phyloP scores from a whole-genome alignment of 805 yeast genomes.

The Zygoascus biomembranicola region DNA sequence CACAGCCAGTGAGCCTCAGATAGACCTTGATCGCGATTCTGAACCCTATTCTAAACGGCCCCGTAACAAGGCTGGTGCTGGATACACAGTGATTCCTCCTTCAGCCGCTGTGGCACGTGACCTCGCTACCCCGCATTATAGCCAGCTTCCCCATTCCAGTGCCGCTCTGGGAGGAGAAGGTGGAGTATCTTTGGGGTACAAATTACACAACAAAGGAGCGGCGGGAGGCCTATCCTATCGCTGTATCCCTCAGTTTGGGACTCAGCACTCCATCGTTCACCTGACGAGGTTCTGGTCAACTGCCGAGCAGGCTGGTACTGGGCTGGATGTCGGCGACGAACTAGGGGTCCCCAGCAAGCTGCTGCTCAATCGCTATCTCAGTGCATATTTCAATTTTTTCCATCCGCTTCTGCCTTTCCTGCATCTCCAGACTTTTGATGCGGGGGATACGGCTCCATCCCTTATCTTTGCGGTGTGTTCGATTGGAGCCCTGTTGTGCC shows the following conservation, averaged over 20 bases:
- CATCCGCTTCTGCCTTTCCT: constrained; percentile 29
- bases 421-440: constrained; percentile 27
- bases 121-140: not conserved
- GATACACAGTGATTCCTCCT: not conserved
- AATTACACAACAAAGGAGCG: not conserved
- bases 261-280: constrained; percentile 7
- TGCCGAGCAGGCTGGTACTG: not conserved
- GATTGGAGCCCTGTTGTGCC: constrained; percentile 27
- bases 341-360: constrained; percentile 16
- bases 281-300: constrained; percentile 11
- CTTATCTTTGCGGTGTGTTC: constrained; percentile 27
- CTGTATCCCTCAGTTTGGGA: constrained; percentile 13
- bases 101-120: not conserved
- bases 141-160: not conserved
- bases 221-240: not conserved
- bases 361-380: constrained; percentile 25
- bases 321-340: not conserved
- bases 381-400: constrained; percentile 26
- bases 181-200: not conserved
- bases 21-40: not conserved
- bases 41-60: not conserved
- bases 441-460: constrained; percentile 23
- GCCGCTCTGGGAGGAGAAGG: not conserved
- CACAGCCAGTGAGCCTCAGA: not conserved
- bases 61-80: not conserved